Percentiles rank a stretch among this genome's conserved stretches.
Evolutionary conservation across 108 stramenopile species (phyloP).

Genomic region (Cyclotella choctawhatcheeana): DNA sequence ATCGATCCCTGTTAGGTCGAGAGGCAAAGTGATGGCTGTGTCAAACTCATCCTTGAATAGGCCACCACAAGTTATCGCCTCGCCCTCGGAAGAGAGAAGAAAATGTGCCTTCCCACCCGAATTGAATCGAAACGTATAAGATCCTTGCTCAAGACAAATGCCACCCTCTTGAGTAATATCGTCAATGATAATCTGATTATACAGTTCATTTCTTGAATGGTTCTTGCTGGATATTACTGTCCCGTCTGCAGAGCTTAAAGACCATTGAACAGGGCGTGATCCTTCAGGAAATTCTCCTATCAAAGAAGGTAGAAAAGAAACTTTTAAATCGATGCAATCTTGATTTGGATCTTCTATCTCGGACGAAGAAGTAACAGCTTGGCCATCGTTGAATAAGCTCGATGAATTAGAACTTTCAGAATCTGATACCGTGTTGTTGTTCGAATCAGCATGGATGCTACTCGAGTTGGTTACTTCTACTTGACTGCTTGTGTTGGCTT

Average conservation of each 20-base stretch:
- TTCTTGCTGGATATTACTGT: neutral
- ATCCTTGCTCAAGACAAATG: neutral
- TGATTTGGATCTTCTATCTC: neutral
- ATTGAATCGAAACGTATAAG: neutral
- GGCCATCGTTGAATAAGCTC: no score
- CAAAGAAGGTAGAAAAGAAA: neutral
- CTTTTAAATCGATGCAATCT: neutral
- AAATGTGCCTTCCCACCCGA: neutral
- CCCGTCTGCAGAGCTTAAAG: neutral
- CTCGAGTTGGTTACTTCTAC: no score
- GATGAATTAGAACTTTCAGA: no score
- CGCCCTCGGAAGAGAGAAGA: neutral
- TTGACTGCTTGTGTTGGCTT: no score
- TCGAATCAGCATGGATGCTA: no score
- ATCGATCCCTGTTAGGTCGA: neutral
- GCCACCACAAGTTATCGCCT: constrained; percentile 1
- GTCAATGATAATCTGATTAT: neutral
- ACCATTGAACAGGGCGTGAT: neutral
- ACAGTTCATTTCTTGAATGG: neutral
- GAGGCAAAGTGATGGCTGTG: neutral
- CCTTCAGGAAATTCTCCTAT: neutral
- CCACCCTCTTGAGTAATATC: neutral
- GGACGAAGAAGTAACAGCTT: no score
- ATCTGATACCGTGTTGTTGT: no score
- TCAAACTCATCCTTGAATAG: neutral